A percentile compares a stretch with the other conserved stretches of the same genome.
Evolutionary conservation across 345 rosid species (phyloP).

Genomic region (Acer yangbiense): DNA sequence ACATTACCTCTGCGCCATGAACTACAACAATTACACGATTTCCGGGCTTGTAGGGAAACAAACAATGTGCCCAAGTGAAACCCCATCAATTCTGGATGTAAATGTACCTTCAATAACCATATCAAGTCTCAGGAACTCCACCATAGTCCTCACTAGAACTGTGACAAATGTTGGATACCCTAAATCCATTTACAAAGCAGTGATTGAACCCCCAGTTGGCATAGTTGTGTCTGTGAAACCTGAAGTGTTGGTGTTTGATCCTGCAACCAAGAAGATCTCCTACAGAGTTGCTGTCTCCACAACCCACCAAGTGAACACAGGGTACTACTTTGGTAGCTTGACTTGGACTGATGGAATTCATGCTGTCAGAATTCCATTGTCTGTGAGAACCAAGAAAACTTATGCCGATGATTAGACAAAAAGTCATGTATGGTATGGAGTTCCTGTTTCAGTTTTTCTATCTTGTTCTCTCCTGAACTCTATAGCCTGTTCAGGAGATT

Average conservation of each 20-base stretch:
- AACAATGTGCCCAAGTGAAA: constrained; percentile 26
- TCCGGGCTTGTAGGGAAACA: background rate
- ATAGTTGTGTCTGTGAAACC: constrained; percentile 31
- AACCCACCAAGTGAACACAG: constrained; percentile 30
- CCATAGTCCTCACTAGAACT: constrained; percentile 21
- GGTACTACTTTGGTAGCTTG: constrained; percentile 47
- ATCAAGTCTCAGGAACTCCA: constrained; percentile 20
- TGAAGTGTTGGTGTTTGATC: constrained; percentile 24
- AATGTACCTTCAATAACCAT: constrained; percentile 55
- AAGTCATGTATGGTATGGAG: background rate
- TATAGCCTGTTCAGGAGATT: background rate
- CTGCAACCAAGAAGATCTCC: constrained; percentile 21
- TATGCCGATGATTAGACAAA: background rate
- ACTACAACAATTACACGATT: constrained; percentile 12
- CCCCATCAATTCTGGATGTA: constrained; percentile 32
- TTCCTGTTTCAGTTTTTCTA: background rate
- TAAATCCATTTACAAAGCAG: background rate
- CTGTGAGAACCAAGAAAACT: constrained; percentile 30
- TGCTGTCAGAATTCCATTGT: constrained; percentile 44
- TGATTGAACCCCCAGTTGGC: constrained; percentile 40
- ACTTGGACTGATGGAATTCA: constrained; percentile 40
- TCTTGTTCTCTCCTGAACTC: background rate
- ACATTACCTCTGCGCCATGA: constrained; percentile 23
- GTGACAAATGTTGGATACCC: constrained; percentile 32
- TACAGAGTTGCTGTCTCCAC: constrained; percentile 32